Evolutionary conservation across 306 rosid species (phyloP), one percentile per base, ranked within the genome.

Genomic region (Castanopsis chinensis): DNA sequence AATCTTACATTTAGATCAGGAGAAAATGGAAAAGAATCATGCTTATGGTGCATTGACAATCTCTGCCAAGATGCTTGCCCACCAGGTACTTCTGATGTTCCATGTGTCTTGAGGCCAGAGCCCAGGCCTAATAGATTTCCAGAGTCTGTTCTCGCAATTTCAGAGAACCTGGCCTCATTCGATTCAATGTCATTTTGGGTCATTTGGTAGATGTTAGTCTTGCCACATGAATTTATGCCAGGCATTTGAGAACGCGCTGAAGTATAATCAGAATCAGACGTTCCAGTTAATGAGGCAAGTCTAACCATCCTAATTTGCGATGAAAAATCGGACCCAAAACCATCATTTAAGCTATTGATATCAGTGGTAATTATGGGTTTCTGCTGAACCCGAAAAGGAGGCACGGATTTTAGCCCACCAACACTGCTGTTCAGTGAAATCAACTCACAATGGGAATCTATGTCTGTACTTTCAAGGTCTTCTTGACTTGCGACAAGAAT

Each of bases 251-350:
- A 75, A 32, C 76, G 76, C 21, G 41, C 35, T 45, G 75, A 43
- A 71, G 57, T 80, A 71, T 78, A 76, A 2, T 77, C 83, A 72
- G 75, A 79, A 87, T 76, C 54, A 7, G 88, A 13, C 60, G 53
- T 71, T 73, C 94, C 92, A n/a, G 88, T 83, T 76, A 86, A 30
- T 53, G 82, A 84, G 32, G 92, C 69, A 59, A 85, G 91, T 59
- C 76, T 87, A 76, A 84, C 89, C 92, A 91, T 81, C 82, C 87
- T 86, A 87, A 82, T 81, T 76, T 89, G 89, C 51, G 89, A 72
- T 54, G 80, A 64, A 87, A 72, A 51, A 81, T 71, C 68, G 23
- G 84, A 78, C 67, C 84, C 67, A 25, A 76, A 72, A 79, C 77
- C 80, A 53, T 79, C 73, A 57, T 69, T 85, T 41, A 84, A 77